Percentiles rank a stretch among this genome's conserved stretches.
Conservation (phyloP, 2,329 filamentous ascomycete genomes). For the Bertia moriformis region DNA sequence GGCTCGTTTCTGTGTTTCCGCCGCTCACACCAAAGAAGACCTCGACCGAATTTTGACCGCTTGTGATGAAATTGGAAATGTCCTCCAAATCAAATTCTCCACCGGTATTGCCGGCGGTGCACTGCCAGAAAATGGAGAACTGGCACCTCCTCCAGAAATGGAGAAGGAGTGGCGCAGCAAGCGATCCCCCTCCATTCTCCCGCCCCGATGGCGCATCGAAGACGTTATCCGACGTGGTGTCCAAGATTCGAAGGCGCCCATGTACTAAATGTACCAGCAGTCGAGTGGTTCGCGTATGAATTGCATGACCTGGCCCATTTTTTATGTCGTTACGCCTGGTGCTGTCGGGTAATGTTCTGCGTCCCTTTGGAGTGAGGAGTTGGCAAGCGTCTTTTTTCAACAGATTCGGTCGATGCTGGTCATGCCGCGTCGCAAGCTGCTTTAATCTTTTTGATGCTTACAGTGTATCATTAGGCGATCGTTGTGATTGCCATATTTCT, state of each 20-base stretch:
- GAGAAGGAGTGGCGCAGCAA: conserved; percentile 53
- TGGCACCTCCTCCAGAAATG: conserved; percentile 56
- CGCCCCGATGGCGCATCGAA: conserved; percentile 56
- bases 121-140: conserved; percentile 47
- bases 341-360: too few species aligned
- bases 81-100: conserved; percentile 93
- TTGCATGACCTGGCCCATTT: too few species aligned
- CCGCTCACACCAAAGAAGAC: conserved; percentile 96
- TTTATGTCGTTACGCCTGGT: too few species aligned
- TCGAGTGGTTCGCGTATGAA: too few species aligned
- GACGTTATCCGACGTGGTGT: conserved; percentile 59
- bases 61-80: conserved; percentile 82
- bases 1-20: conserved; percentile 87
- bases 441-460: too few species aligned
- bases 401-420: neutral
- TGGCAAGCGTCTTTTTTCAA: too few species aligned
- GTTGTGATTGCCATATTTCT: too few species aligned
- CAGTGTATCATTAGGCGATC: too few species aligned
- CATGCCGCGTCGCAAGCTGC: too few species aligned
- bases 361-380: too few species aligned
- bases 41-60: conserved; percentile 77
- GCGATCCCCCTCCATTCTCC: conserved; percentile 33
- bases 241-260: too few species aligned
- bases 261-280: too few species aligned
- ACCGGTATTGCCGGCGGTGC: conserved; percentile 83